These are phyloP conservation scores for Chenopodium quinoa DNA, from an alignment of 148 eudicot genomes.

Conservation along the genomic window DNA sequence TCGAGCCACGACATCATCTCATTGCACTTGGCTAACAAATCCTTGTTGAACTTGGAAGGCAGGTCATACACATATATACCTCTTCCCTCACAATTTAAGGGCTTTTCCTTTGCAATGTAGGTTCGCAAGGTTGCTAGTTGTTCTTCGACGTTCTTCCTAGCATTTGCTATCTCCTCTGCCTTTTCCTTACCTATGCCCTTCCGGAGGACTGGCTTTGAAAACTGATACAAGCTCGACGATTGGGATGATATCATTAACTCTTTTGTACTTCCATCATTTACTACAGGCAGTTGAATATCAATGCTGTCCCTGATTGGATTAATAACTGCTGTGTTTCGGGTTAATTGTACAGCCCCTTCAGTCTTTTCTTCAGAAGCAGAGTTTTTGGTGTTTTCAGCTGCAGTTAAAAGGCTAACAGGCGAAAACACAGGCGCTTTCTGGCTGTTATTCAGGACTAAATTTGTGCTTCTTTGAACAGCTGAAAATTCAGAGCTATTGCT, in stretches of 20 bases:
- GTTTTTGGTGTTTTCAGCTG: background rate
- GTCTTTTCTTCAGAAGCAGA: background rate
- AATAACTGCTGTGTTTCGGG: background rate
- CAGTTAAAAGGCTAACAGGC: background rate
- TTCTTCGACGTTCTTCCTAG: constrained; percentile 40
- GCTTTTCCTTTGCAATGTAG: constrained; percentile 31
- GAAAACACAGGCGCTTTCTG: background rate
- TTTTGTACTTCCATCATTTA: background rate
- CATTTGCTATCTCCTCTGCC: constrained; percentile 34
- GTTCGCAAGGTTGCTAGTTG: constrained; percentile 49
- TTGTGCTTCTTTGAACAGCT: background rate
- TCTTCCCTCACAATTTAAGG: constrained; percentile 48
- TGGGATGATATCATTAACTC: background rate
- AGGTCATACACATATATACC: constrained; percentile 73
- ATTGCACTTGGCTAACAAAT: constrained; percentile 45
- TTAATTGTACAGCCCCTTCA: background rate
- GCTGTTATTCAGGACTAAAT: background rate
- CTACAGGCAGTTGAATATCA: background rate
- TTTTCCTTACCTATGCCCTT: constrained; percentile 11
- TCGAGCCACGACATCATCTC: constrained; percentile 55
- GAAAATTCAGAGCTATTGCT: constrained; percentile 22
- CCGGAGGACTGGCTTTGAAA: constrained; percentile 1
- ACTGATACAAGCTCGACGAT: background rate
- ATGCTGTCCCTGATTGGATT: background rate
- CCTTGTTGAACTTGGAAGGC: constrained; percentile 73